phyloP scores from a whole-genome alignment of 768 basidiomycete genomes.

The Butyriboletus loyo region DNA sequence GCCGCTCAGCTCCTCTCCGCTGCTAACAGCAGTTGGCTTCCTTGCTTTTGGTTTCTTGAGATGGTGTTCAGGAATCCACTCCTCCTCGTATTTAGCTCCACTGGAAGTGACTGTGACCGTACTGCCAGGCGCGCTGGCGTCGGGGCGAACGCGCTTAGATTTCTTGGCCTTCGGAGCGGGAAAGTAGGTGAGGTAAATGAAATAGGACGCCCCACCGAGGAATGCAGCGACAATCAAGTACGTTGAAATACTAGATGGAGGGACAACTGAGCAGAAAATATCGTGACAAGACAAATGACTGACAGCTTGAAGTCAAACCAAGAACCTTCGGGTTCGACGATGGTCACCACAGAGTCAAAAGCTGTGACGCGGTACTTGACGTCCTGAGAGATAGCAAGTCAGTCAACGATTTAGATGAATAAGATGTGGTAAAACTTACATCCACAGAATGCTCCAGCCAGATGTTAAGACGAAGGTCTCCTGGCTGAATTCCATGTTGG shows the following conservation, averaged over 20 bases:
- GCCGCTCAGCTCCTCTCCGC: constrained; percentile 66
- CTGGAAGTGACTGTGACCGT: constrained; percentile 58
- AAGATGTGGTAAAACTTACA: constrained; percentile 36
- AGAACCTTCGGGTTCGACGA: constrained; percentile 78
- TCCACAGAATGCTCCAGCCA: constrained; percentile 73
- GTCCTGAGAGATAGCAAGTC: constrained; percentile 37
- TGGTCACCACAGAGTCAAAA: constrained; percentile 71
- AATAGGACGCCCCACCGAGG: constrained; percentile 61
- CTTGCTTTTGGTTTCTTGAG: constrained; percentile 60
- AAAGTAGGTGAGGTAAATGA: constrained; percentile 61
- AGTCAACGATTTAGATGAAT: neutral
- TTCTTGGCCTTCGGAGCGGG: constrained; percentile 58
- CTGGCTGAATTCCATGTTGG: constrained; percentile 46
- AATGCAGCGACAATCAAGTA: constrained; percentile 67
- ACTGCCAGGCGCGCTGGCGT: constrained; percentile 53
- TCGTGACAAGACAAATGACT: constrained; percentile 26
- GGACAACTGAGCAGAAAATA: constrained; percentile 1
- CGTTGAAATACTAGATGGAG: constrained; percentile 50
- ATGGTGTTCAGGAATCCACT: constrained; percentile 93
- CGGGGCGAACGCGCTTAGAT: constrained; percentile 41
- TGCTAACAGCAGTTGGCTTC: constrained; percentile 48
- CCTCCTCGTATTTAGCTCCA: constrained; percentile 74
- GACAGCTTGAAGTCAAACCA: constrained; percentile 81
- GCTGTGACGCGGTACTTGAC: constrained; percentile 60
- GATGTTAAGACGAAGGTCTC: constrained; percentile 67